Base-by-base conservation (phyloP, 208 protist species). In the Crithidia expoeki region DNA sequence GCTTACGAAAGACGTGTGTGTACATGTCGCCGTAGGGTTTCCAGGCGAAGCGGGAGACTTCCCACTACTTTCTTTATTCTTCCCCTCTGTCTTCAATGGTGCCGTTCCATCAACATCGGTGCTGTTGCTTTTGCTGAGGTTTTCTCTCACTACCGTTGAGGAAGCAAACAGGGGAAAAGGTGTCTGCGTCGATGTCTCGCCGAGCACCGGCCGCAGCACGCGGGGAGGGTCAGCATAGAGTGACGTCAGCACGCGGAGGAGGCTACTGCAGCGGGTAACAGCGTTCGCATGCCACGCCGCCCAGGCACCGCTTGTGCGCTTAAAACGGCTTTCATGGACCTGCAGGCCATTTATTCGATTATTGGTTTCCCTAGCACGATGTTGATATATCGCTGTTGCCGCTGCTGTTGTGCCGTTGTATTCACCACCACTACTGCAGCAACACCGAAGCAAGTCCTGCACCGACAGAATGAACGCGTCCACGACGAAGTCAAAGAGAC, bases 211-310 rank as follows among this genome's bases (percentile, higher is more conserved):
- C 42, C 36, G 57, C 38, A 84, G 63, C 17, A 56, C 68, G 0
- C 4, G 21, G 0, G 79, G 61, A 9, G 73, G 67, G 27, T 70
- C 36, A 10, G 55, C 32, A 53, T 79, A 80, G 33, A 84, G 32
- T 0, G 68, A 47, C 16, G 42, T 58, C 27, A 84, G 49, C 63
- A 71, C 51, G 27, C 36, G 30, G 17, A 84, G 57, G 47, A 58
- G 60, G 47, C 33, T 33, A 30, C 23, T 12, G 21, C 57, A 59
- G 12, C 25, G 28, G 4, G 57, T 59, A 21, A 23, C 47, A 6
- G 34, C 47, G 17, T 0, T 30, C 14, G 9, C 16, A 17, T 58
- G 38, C n/a, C 36, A 36, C 21, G 55, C 55, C 16, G 32, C 14
- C 21, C 27, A 5, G 6, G 1, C 23, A 4, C 11, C 52, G 28